A percentile compares a stretch with the other conserved stretches of the same genome.
These are phyloP conservation scores for Stagonosporopsis vannaccii DNA, from an alignment of 2,329 filamentous ascomycete species.

Conservation along the genomic window DNA sequence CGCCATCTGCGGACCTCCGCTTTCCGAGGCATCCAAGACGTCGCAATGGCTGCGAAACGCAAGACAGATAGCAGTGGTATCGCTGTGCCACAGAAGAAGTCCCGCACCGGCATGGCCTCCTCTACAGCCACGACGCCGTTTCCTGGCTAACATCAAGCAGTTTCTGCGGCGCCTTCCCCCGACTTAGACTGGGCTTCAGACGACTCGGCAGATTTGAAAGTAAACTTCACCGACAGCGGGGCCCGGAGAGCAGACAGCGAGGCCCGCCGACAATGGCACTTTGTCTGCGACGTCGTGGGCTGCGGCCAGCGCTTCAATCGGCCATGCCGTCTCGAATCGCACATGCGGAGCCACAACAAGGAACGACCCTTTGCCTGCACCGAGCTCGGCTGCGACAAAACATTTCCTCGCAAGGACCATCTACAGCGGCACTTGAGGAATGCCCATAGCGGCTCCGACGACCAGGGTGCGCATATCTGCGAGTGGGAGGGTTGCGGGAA, in stretches of 20 bases:
- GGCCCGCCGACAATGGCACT: conserved; percentile 72
- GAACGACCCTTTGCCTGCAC: conserved; percentile 80
- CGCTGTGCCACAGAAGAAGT: conserved; percentile 31
- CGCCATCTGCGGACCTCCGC: conserved; percentile 9
- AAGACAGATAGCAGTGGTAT: conserved; percentile 23
- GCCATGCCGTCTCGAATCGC: conserved; percentile 76
- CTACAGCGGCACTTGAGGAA: conserved; percentile 85
- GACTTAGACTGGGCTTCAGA: conserved; percentile 31
- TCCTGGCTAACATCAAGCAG: conserved; percentile 4
- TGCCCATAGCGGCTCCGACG: conserved; percentile 68
- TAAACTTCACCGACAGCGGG: conserved; percentile 41
- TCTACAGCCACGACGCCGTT: conserved; percentile 10
- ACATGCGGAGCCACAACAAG: conserved; percentile 84
- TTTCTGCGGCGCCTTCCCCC: conserved; percentile 9
- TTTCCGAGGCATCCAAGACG: conserved; percentile 1
- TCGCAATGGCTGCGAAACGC: conserved; percentile 41
- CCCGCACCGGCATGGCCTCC: conserved; percentile 30
- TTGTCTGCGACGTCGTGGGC: conserved; percentile 74
- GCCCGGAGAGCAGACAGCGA: conserved; percentile 40
- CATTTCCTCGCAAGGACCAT: conserved; percentile 86
- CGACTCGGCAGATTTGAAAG: conserved; percentile 33
- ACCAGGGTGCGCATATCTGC: conserved; percentile 72
- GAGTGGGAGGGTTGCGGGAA: conserved; percentile 76
- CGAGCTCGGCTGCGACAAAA: conserved; percentile 76
- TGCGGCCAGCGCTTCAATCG: conserved; percentile 89